These are phyloP conservation scores for Aspergillus bridgeri DNA, from an alignment of 495 filamentous ascomycete species.

Conservation along the genomic window DNA sequence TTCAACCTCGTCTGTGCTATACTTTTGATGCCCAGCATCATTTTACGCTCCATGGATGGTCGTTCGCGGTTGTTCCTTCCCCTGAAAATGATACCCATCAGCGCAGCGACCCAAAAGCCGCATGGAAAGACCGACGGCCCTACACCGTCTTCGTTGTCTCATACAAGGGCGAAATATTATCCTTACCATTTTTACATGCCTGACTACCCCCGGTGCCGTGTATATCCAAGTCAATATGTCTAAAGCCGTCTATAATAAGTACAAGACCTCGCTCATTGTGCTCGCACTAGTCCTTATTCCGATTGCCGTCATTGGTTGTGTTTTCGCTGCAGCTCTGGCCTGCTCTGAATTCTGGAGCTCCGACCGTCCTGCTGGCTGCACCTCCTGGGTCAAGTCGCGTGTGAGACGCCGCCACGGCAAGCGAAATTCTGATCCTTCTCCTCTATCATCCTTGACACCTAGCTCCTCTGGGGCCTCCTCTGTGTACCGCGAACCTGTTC, in stretches of 20 bases:
- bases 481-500: neutral
- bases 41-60: neutral
- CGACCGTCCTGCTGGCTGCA: conserved; percentile 9
- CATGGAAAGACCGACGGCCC: neutral
- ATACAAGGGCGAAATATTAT: neutral
- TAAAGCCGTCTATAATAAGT: conserved; percentile 29
- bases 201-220: conserved; percentile 3
- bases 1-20: neutral
- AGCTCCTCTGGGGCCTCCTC: neutral
- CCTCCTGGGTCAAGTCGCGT: conserved; percentile 8
- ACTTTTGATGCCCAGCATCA: neutral
- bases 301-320: conserved; percentile 43
- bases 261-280: conserved; percentile 40
- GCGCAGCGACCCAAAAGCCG: neutral
- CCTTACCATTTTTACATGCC: conserved; percentile 5
- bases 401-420: neutral
- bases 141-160: neutral
- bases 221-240: conserved; percentile 24
- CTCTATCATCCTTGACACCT: neutral
- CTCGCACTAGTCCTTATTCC: conserved; percentile 55
- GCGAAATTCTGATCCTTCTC: neutral
- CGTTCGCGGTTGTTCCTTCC: neutral
- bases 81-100: neutral
- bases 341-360: conserved; percentile 39
- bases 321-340: conserved; percentile 44